Percentiles rank a stretch among this genome's conserved stretches.
phyloP scores from a whole-genome alignment of 441 rosid genomes.

The Raphanus hybrid region DNA sequence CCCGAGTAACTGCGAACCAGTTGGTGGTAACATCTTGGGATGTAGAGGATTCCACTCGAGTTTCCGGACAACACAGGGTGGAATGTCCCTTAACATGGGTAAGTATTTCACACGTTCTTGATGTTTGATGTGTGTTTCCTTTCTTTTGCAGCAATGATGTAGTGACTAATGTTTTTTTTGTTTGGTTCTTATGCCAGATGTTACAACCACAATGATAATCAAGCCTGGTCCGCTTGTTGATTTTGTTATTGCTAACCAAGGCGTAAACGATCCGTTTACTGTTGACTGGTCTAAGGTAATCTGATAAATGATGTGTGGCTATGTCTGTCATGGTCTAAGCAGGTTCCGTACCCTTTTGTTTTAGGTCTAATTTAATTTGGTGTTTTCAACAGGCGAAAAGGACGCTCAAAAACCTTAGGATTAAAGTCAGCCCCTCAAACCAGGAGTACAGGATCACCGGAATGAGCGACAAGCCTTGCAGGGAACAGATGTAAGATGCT shows the following conservation, averaged over 20 bases:
- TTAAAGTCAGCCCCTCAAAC: slow-evolving; percentile 63
- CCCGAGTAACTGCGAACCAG: slow-evolving; percentile 45
- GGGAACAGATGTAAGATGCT: slow-evolving; percentile 56
- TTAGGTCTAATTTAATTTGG: slow-evolving; percentile 4
- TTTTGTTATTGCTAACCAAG: slow-evolving; percentile 70
- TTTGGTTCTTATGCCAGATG: slow-evolving; percentile 52
- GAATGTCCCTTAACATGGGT: slow-evolving; percentile 71
- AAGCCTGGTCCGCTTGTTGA: slow-evolving; percentile 84
- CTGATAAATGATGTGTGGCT: background rate
- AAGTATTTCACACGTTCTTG: slow-evolving; percentile 9
- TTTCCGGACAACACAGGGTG: slow-evolving; percentile 71
- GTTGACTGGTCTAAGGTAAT: slow-evolving; percentile 83
- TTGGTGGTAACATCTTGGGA: slow-evolving; percentile 74
- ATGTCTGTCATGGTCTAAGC: background rate
- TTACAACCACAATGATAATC: slow-evolving; percentile 84
- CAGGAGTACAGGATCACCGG: slow-evolving; percentile 79
- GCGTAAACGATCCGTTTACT: slow-evolving; percentile 57
- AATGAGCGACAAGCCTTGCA: slow-evolving; percentile 65
- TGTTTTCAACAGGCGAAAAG: slow-evolving; percentile 60
- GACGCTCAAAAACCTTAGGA: slow-evolving; percentile 64
- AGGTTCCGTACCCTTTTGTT: background rate
- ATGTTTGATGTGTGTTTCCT: background rate
- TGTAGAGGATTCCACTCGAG: slow-evolving; percentile 83
- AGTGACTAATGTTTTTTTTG: slow-evolving; percentile 22
- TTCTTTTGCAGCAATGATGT: background rate